Conservation (phyloP, 768 basidiomycete genomes). For the Agaricus blazei region DNA sequence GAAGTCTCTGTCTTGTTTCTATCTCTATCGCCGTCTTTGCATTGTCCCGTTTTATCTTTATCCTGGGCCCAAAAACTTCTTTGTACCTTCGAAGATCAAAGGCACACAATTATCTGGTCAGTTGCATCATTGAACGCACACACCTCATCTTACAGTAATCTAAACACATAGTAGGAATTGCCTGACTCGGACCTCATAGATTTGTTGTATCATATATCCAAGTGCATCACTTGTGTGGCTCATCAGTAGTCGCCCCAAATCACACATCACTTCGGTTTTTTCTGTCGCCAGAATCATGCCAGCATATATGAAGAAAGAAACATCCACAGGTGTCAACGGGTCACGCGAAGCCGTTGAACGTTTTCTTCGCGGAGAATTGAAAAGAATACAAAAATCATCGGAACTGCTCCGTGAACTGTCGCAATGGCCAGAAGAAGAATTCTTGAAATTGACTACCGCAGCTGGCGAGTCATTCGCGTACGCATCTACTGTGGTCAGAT, state of each 20-base stretch:
- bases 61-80: too few species aligned
- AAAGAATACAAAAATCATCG: neutral
- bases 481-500: slow-evolving; percentile 17
- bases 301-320: neutral
- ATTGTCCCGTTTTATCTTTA: too few species aligned
- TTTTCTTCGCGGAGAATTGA: slow-evolving; percentile 14
- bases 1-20: too few species aligned
- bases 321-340: slow-evolving; percentile 7
- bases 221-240: slow-evolving; percentile 18
- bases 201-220: neutral
- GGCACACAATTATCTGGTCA: too few species aligned
- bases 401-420: neutral
- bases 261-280: slow-evolving; percentile 14
- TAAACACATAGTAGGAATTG: slow-evolving; percentile 12
- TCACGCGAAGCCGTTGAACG: slow-evolving; percentile 14
- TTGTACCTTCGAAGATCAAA: too few species aligned
- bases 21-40: too few species aligned
- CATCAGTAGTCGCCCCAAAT: slow-evolving; percentile 23
- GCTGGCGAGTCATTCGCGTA: slow-evolving; percentile 21
- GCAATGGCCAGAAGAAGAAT: slow-evolving; percentile 15
- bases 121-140: too few species aligned
- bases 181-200: slow-evolving; percentile 5
- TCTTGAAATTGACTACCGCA: slow-evolving; percentile 15
- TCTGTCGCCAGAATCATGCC: neutral
- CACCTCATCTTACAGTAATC: slow-evolving; percentile 14